A percentile compares a stretch with the other conserved stretches of the same genome.
phyloP scores from a whole-genome alignment of 192 early-diverging fungal genomes.

The Podila epigama region DNA sequence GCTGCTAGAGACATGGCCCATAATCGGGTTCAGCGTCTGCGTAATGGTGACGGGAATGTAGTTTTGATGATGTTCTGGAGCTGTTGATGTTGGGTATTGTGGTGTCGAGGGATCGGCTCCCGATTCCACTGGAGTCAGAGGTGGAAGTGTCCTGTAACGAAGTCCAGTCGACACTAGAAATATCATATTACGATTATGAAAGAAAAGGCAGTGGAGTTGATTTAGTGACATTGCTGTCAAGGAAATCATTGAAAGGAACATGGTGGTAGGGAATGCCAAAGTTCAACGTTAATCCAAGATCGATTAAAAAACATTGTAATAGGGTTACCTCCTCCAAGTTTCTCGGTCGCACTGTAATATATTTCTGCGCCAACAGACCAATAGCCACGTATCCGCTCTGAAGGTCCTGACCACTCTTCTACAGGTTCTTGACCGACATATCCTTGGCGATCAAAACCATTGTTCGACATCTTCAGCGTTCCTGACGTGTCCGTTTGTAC shows the following conservation, averaged over 20 bases:
- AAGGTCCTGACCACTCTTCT: constrained; percentile 10
- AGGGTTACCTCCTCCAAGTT: constrained; percentile 87
- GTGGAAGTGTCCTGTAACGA: constrained; percentile 70
- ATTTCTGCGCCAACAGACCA: constrained; percentile 76
- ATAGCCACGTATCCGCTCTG: constrained; percentile 53
- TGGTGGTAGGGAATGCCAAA: constrained; percentile 44
- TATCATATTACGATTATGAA: not conserved
- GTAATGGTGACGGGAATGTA: constrained; percentile 67
- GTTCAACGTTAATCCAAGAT: not conserved
- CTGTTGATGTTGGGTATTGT: constrained; percentile 40
- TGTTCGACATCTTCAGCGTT: not conserved
- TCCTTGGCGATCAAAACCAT: constrained; percentile 1
- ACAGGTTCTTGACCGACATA: constrained; percentile 25
- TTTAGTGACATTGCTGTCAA: not conserved
- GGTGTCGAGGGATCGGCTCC: constrained; percentile 23
- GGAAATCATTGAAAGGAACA: constrained; percentile 5
- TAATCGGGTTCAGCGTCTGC: constrained; percentile 87
- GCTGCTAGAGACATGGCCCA: constrained; percentile 88
- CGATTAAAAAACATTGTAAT: too few species aligned
- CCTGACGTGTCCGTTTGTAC: not conserved
- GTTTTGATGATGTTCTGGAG: constrained; percentile 39
- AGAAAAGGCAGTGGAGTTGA: not conserved
- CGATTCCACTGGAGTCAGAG: constrained; percentile 16
- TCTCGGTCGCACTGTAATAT: constrained; percentile 80
- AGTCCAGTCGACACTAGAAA: constrained; percentile 69